Conservation (phyloP, 768 basidiomycete species). For the Dacryopinax primogenitus region DNA sequence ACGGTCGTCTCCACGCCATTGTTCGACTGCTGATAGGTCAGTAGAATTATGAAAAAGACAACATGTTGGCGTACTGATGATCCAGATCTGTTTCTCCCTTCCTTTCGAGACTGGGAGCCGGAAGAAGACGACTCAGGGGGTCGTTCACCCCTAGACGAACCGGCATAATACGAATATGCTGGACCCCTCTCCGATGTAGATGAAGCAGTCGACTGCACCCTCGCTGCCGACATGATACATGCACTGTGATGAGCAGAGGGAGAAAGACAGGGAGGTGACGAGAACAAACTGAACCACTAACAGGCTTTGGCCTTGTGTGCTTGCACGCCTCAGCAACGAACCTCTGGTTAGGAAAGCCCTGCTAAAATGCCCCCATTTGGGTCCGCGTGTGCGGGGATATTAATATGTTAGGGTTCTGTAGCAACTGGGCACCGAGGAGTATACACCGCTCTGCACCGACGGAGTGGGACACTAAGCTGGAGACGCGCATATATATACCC, state of each 20-base stretch:
- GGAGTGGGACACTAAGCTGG: background rate
- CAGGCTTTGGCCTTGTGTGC: background rate
- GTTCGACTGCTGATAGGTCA: background rate
- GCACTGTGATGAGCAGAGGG: background rate
- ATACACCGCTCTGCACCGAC: too few species aligned
- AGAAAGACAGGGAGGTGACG: background rate
- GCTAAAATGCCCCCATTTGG: constrained; percentile 2
- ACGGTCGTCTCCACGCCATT: constrained; percentile 75
- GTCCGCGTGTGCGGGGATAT: background rate
- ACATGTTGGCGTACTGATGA: background rate
- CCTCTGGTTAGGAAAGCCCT: background rate
- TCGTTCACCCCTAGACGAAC: constrained; percentile 1
- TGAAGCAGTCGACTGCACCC: background rate
- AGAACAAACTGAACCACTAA: background rate
- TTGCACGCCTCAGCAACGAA: background rate
- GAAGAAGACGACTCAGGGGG: constrained; percentile 1
- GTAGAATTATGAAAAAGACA: background rate
- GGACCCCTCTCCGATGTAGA: background rate
- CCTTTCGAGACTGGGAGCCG: background rate
- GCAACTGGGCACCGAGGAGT: background rate
- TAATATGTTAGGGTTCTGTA: background rate
- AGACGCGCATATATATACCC: background rate
- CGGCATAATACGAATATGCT: background rate
- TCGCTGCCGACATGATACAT: background rate
- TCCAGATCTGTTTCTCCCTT: background rate